Conservation (phyloP, 345 rosid genomes). For the Citrus cavaleriei region DNA sequence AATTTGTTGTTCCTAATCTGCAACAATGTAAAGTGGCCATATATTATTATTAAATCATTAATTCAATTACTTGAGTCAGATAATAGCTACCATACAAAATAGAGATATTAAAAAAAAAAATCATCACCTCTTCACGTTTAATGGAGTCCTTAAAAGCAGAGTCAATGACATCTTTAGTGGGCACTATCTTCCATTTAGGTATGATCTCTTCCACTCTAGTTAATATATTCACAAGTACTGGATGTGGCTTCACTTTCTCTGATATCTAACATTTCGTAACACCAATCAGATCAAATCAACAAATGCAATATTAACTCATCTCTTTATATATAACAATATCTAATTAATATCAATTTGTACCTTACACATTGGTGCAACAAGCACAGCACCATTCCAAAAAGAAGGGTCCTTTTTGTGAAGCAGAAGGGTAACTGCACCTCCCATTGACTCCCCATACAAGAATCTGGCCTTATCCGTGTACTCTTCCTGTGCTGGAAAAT, state of each 20-base stretch:
- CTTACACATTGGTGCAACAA: conserved; percentile 99
- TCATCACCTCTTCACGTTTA: conserved; percentile 69
- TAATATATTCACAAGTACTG: conserved; percentile 66
- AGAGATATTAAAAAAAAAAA: neutral
- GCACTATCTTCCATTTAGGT: conserved; percentile 98
- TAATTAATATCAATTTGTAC: conserved; percentile 22
- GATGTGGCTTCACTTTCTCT: conserved; percentile 94
- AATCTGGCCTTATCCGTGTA: conserved; percentile 75
- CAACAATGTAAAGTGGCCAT: conserved; percentile 1
- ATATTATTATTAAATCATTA: too few relatives aligned
- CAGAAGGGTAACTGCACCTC: conserved; percentile 87
- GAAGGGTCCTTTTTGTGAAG: conserved; percentile 79
- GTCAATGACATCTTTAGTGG: conserved; percentile 81
- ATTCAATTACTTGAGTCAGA: neutral
- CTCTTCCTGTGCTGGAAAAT: conserved; percentile 54
- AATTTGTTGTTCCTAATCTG: conserved; percentile 83
- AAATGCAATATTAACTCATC: neutral
- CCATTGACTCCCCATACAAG: conserved; percentile 98
- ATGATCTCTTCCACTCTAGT: conserved; percentile 80
- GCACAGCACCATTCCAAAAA: conserved; percentile 85
- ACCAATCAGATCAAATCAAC: neutral
- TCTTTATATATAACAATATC: too few relatives aligned
- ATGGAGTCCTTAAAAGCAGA: conserved; percentile 76
- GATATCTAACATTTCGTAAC: conserved; percentile 52
- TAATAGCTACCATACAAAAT: neutral